phyloP scores from a whole-genome alignment of 1,284 basidiomycete species.

The Cystobasidium pallidum region DNA sequence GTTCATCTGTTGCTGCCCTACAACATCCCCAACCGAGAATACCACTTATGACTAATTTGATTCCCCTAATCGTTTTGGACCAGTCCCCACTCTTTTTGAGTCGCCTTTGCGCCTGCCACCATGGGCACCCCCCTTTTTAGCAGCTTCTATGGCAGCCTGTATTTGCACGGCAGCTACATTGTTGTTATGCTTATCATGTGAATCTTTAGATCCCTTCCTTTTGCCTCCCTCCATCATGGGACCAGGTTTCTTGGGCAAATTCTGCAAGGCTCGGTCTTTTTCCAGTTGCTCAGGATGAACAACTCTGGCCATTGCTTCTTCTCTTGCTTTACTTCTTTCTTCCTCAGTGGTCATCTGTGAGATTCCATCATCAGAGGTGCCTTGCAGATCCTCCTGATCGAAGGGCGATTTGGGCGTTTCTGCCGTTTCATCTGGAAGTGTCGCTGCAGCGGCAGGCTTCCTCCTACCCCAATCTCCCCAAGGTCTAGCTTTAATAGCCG shows the following conservation, averaged over 20 bases:
- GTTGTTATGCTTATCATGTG: not conserved
- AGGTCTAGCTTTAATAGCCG: constrained; percentile 46
- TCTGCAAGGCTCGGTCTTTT: constrained; percentile 6
- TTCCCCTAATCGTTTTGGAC: constrained; percentile 20
- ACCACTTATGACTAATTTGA: not conserved
- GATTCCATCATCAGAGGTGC: not conserved
- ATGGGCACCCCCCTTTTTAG: constrained; percentile 17
- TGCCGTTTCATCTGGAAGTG: constrained; percentile 14
- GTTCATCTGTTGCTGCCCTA: not conserved
- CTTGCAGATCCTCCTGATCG: not conserved
- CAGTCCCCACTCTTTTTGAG: constrained; percentile 12
- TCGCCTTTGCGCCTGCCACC: constrained; percentile 22
- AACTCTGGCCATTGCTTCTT: constrained; percentile 16
- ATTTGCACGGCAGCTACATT: constrained; percentile 21
- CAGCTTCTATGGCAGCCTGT: constrained; percentile 20
- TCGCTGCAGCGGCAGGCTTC: constrained; percentile 16
- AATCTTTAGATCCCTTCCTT: not conserved
- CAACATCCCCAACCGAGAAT: no score
- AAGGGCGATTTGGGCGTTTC: constrained; percentile 20
- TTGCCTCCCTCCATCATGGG: constrained; percentile 9
- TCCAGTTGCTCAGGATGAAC: constrained; percentile 11
- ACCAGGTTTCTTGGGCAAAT: constrained; percentile 20
- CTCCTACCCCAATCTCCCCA: constrained; percentile 36
- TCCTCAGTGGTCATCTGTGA: constrained; percentile 2
- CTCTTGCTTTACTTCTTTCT: constrained; percentile 15